These are phyloP conservation scores for Leptosphaerulina australis DNA, from an alignment of 2,329 filamentous ascomycete species.

Conservation along the genomic window DNA sequence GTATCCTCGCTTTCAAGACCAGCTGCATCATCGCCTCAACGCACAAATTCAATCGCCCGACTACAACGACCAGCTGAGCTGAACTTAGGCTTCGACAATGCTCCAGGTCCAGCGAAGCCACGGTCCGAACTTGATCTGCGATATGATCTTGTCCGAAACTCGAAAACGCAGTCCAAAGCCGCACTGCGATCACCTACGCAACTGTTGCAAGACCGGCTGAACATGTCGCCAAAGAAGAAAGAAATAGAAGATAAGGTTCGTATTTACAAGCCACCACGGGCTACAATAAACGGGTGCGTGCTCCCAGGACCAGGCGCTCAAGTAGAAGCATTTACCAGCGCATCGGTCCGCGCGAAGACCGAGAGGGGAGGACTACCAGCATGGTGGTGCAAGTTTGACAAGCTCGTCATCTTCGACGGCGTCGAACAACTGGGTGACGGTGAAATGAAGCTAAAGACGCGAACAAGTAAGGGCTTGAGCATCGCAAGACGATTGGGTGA, in stretches of 20 bases:
- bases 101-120: conserved; percentile 23
- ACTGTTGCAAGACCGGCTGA: conserved; percentile 38
- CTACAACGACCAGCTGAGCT: conserved; percentile 40
- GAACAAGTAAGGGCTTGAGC: conserved; percentile 40
- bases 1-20: conserved; percentile 21
- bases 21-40: conserved; percentile 15
- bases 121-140: conserved; percentile 43
- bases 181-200: conserved; percentile 42
- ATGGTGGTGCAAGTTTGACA: conserved; percentile 48
- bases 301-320: conserved; percentile 35
- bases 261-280: conserved; percentile 36
- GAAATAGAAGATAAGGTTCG: conserved; percentile 28
- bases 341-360: conserved; percentile 37
- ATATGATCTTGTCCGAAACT: conserved; percentile 41
- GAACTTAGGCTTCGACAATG: conserved; percentile 28
- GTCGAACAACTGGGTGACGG: conserved; percentile 21
- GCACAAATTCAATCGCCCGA: conserved; percentile 24
- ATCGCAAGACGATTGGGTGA: conserved; percentile 39
- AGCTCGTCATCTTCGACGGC: conserved; percentile 44
- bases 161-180: conserved; percentile 36
- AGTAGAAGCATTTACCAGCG: conserved; percentile 32
- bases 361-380: conserved; percentile 30
- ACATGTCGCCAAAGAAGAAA: conserved; percentile 29
- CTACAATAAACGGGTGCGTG: conserved; percentile 37
- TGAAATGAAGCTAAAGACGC: conserved; percentile 25